Conservation (phyloP, 352 stramenopile genomes). For the Globisporangium radiosum region DNA sequence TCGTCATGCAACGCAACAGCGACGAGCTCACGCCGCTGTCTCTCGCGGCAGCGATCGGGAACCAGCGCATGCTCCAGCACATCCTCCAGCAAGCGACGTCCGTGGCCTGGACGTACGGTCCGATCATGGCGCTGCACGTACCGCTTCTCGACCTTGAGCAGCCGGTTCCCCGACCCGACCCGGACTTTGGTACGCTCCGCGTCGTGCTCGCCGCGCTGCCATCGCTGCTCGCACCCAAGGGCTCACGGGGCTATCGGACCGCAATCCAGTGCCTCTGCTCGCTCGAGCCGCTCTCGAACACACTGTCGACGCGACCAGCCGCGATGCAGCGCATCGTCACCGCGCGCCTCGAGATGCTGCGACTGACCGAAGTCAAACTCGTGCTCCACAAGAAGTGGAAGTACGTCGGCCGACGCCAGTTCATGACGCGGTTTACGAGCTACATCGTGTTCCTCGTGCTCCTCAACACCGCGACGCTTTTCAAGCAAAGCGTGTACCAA, state of each 20-base stretch:
- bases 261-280: conserved; percentile 59
- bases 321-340: conserved; percentile 23
- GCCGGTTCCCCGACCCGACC: conserved; percentile 17
- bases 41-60: conserved; percentile 44
- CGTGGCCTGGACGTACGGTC: conserved; percentile 46
- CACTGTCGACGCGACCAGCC: conserved; percentile 17
- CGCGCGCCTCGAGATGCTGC: conserved; percentile 47
- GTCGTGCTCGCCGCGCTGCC: conserved; percentile 10
- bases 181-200: conserved; percentile 18
- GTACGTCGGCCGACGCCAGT: conserved; percentile 41
- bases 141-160: conserved; percentile 52
- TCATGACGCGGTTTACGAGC: conserved; percentile 27
- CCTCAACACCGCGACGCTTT: conserved; percentile 43
- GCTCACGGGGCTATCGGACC: conserved; percentile 26
- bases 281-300: conserved; percentile 34
- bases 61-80: conserved; percentile 50
- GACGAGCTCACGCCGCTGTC: conserved; percentile 52
- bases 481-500: conserved; percentile 28
- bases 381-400: conserved; percentile 62
- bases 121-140: conserved; percentile 45
- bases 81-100: conserved; percentile 39
- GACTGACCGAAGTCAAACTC: conserved; percentile 41
- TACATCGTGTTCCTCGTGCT: conserved; percentile 33
- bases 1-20: conserved; percentile 41
- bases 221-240: conserved; percentile 33